These are phyloP conservation scores for Blakeslea trispora DNA, from an alignment of 371 early-diverging fungal species.

Conservation along the genomic window DNA sequence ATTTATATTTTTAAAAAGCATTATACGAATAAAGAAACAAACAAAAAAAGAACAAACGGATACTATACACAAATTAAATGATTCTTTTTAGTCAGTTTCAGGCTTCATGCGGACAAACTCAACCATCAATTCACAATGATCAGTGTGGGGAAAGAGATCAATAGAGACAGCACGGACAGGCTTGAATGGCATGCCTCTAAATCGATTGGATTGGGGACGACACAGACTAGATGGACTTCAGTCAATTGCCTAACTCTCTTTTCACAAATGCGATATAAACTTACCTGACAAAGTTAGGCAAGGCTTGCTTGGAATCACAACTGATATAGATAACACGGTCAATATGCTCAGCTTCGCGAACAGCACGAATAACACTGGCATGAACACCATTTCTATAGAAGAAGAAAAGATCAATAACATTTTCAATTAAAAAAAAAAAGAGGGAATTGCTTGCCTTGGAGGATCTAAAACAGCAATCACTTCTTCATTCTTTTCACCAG, in stretches of 20 bases:
- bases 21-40: too few relatives aligned
- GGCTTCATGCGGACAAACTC: constrained; percentile 45
- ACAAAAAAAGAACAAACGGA: too few relatives aligned
- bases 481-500: constrained; percentile 30
- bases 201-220: constrained; percentile 59
- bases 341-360: constrained; percentile 56
- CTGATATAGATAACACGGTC: constrained; percentile 67
- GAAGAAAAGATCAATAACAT: neutral
- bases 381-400: constrained; percentile 50
- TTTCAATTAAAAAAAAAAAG: too few relatives aligned
- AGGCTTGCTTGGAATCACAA: constrained; percentile 65
- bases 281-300: constrained; percentile 66
- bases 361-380: constrained; percentile 58
- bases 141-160: constrained; percentile 81
- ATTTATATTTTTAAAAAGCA: too few relatives aligned
- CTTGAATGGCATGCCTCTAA: constrained; percentile 56
- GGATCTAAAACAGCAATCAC: constrained; percentile 74
- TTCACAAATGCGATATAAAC: neutral
- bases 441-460: constrained; percentile 47
- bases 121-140: constrained; percentile 68
- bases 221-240: constrained; percentile 27
- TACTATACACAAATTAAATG: too few relatives aligned
- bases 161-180: constrained; percentile 59
- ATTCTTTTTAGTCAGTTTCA: neutral
- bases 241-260: constrained; percentile 7